A percentile compares a stretch with the other conserved stretches of the same genome.
phyloP scores from a whole-genome alignment of 2,329 filamentous ascomycete species.

The Beauveria varroae region DNA sequence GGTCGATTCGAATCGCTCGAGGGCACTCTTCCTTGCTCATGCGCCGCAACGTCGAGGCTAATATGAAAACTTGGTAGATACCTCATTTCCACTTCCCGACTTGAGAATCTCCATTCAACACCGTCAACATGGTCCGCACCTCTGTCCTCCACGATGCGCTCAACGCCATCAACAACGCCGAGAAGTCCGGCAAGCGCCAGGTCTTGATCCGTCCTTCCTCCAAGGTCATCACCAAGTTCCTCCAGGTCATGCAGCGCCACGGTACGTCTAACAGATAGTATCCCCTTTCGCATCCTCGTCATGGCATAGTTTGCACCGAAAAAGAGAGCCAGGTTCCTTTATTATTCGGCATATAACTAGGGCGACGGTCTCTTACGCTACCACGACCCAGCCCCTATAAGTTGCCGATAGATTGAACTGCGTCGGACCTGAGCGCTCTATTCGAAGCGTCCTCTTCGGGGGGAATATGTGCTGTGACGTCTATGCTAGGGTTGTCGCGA shows the following conservation, averaged over 20 bases:
- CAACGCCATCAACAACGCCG: conserved; percentile 99
- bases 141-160: conserved; percentile 99
- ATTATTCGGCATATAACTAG: conserved; percentile 99
- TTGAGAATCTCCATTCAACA: conserved; percentile 68
- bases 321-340: not conserved
- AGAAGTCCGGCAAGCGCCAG: conserved; percentile 99
- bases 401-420: conserved; percentile 86
- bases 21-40: conserved; percentile 63
- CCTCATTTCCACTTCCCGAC: conserved; percentile 56
- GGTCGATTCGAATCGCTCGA: conserved; percentile 28
- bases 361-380: conserved; percentile 67
- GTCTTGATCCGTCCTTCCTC: conserved; percentile 95
- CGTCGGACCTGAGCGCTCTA: conserved; percentile 11
- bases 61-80: conserved; percentile 49
- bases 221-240: conserved; percentile 99
- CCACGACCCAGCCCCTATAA: conserved; percentile 99
- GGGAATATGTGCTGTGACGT: conserved; percentile 4
- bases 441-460: conserved; percentile 37
- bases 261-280: conserved; percentile 56
- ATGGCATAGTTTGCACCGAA: not conserved
- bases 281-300: not conserved
- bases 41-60: conserved; percentile 52
- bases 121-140: conserved; percentile 96
- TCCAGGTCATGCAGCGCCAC: conserved; percentile 98
- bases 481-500: conserved; percentile 11